Evolutionary conservation across 139 green algal genomes (phyloP).

Genomic region (Haematococcus sp.): DNA sequence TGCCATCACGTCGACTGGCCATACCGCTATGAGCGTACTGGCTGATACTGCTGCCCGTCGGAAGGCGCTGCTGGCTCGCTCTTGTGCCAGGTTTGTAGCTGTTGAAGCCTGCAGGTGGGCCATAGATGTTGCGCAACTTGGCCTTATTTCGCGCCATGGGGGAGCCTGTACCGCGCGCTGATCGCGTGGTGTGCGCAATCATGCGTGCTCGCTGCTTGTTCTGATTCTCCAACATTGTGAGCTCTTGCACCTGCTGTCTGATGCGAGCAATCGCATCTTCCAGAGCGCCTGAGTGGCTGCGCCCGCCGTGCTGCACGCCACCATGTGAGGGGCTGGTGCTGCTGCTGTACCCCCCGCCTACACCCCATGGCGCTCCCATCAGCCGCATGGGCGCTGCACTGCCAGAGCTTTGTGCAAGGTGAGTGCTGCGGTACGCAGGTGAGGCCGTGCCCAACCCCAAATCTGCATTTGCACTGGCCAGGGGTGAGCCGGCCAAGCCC

Average conservation of each 20-base stretch:
- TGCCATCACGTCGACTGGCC: background rate
- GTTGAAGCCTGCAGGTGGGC: background rate
- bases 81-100: background rate
- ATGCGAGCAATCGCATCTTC: background rate
- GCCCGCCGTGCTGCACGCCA: background rate
- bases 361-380: background rate
- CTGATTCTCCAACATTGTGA: background rate
- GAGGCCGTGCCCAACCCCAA: background rate
- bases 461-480: too few relatives aligned
- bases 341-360: background rate
- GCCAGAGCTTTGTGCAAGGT: background rate
- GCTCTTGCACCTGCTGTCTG: background rate
- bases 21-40: background rate
- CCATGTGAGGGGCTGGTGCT: background rate
- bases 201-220: background rate
- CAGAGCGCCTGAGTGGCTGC: background rate
- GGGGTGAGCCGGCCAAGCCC: background rate
- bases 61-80: background rate
- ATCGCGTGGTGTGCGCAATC: background rate
- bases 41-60: background rate
- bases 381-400: background rate
- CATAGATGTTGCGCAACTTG: background rate
- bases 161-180: background rate
- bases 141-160: background rate
- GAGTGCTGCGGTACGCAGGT: background rate